Evolutionary conservation across 805 yeast species (phyloP).

Genomic region (Candida maesae): DNA sequence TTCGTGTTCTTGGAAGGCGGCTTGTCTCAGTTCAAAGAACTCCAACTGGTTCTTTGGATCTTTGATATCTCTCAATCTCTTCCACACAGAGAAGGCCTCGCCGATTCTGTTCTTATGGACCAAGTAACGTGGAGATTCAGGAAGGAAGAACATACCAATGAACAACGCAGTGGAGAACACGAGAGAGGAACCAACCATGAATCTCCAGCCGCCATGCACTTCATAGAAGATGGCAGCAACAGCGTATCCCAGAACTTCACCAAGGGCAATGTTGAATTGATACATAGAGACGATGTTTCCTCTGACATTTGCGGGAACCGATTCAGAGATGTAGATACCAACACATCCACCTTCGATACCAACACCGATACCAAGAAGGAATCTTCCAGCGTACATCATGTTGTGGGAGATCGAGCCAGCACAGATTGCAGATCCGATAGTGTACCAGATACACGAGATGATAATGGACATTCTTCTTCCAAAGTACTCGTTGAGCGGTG

Average conservation of each 20-base stretch:
- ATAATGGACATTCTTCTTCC: conserved; percentile 56
- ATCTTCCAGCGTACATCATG: conserved; percentile 58
- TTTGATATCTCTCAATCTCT: conserved; percentile 46
- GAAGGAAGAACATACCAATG: conserved; percentile 49
- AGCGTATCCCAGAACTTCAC: conserved; percentile 63
- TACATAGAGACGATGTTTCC: conserved; percentile 60
- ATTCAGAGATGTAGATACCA: conserved; percentile 59
- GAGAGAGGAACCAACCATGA: conserved; percentile 60
- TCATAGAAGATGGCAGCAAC: conserved; percentile 58
- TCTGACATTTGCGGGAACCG: conserved; percentile 53
- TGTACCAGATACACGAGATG: conserved; percentile 55
- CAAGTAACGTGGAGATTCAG: conserved; percentile 59
- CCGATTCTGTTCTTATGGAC: conserved; percentile 48
- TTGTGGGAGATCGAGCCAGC: conserved; percentile 43
- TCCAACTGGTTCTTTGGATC: conserved; percentile 44
- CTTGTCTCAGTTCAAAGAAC: conserved; percentile 53
- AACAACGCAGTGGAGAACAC: conserved; percentile 52
- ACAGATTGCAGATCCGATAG: conserved; percentile 57
- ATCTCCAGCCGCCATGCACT: conserved; percentile 60
- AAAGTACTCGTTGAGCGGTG: conserved; percentile 51
- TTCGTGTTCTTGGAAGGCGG: conserved; percentile 45
- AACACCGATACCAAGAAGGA: conserved; percentile 58
- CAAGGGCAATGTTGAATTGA: conserved; percentile 62
- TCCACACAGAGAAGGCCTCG: conserved; percentile 54
- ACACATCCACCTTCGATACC: conserved; percentile 67